Percentiles rank a stretch among this genome's conserved stretches.
phyloP scores from a whole-genome alignment of 2,329 filamentous ascomycete genomes.

The Colletotrichum camelliae region DNA sequence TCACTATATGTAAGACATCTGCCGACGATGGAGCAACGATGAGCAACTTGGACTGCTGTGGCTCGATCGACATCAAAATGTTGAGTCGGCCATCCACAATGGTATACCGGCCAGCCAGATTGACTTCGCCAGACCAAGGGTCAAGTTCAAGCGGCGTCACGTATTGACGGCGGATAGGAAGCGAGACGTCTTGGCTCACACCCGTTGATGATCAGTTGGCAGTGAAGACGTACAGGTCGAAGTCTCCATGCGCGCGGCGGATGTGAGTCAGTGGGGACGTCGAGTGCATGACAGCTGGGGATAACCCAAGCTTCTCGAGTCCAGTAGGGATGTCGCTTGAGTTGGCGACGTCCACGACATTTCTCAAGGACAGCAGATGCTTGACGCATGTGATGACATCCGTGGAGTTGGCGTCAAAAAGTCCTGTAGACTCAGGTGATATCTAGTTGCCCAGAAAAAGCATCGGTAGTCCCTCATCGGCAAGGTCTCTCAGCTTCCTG shows the following conservation, averaged over 20 bases:
- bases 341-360: not conserved
- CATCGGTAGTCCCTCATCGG: not conserved
- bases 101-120: not conserved
- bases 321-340: not conserved
- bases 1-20: not conserved
- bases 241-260: not conserved
- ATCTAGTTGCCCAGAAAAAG: not conserved
- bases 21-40: not conserved
- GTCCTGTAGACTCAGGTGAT: accelerated
- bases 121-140: not conserved
- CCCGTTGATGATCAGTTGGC: not conserved
- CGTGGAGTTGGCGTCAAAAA: accelerated
- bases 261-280: not conserved
- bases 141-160: not conserved
- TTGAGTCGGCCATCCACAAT: not conserved
- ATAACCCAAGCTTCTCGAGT: not conserved
- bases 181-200: not conserved
- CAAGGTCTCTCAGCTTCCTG: not conserved
- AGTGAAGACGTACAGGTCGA: not conserved
- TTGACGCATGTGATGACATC: accelerated
- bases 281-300: not conserved
- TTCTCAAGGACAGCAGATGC: not conserved
- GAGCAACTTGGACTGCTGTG: not conserved
- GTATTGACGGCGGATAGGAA: not conserved
- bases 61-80: not conserved